Evolutionary conservation across 1,284 basidiomycete genomes (phyloP).

Genomic region (Sanguinoderma infundibulare): DNA sequence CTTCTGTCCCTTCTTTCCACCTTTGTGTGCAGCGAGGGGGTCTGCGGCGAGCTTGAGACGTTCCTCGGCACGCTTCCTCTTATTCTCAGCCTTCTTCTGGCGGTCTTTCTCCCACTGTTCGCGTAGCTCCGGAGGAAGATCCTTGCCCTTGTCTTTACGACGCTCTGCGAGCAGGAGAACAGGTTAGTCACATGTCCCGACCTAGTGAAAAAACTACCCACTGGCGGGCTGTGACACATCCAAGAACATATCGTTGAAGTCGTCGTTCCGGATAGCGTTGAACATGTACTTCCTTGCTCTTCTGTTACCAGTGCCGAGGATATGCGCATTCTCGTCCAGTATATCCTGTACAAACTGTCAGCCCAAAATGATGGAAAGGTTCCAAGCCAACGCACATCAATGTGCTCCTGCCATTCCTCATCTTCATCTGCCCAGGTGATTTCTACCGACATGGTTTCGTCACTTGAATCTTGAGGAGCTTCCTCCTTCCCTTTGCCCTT

Average conservation of each 20-base stretch:
- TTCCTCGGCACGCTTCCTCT: constrained; percentile 64
- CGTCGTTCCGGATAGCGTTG: constrained; percentile 64
- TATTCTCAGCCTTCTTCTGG: constrained; percentile 79
- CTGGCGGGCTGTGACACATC: constrained; percentile 31
- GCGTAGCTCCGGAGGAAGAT: constrained; percentile 65
- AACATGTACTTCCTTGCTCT: constrained; percentile 66
- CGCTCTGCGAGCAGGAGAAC: constrained; percentile 40
- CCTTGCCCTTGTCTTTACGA: constrained; percentile 64
- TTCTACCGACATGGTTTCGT: constrained; percentile 36
- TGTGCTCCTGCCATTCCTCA: constrained; percentile 63
- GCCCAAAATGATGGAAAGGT: background rate
- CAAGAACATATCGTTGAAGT: constrained; percentile 38
- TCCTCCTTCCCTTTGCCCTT: constrained; percentile 52
- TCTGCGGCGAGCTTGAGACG: constrained; percentile 60
- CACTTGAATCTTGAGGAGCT: constrained; percentile 31
- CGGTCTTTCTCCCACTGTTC: constrained; percentile 85
- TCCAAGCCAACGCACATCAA: constrained; percentile 51
- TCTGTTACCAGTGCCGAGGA: constrained; percentile 44
- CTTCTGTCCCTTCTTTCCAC: constrained; percentile 72
- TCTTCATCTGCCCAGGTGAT: constrained; percentile 64
- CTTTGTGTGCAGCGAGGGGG: constrained; percentile 57
- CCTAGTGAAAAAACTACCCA: constrained; percentile 21
- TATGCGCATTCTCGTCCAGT: constrained; percentile 49
- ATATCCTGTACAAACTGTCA: constrained; percentile 37
- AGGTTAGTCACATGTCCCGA: background rate